A percentile compares a stretch with the other conserved stretches of the same genome.
Conservation (phyloP, 2,329 filamentous ascomycete genomes). For the Aspergillaceae sp. region DNA sequence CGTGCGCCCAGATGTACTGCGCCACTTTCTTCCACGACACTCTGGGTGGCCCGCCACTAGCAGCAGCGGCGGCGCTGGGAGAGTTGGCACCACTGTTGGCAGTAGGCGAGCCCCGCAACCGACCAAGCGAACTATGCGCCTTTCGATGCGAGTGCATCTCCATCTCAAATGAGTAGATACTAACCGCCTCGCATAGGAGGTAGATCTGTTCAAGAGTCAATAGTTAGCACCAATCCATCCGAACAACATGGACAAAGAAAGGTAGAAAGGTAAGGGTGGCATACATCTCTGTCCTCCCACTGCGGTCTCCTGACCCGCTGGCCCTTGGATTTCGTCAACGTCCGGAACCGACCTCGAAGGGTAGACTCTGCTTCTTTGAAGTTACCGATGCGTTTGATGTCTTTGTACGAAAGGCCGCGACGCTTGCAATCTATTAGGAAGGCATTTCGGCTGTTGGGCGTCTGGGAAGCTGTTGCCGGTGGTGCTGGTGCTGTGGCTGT, state of each 20-base stretch:
- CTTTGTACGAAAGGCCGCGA: slow-evolving; percentile 38
- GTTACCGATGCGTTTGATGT: slow-evolving; percentile 36
- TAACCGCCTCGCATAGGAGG: slow-evolving; percentile 34
- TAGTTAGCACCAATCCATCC: no score
- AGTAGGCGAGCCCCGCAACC: background rate
- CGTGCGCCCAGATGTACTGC: slow-evolving; percentile 44
- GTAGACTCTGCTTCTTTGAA: slow-evolving; percentile 43
- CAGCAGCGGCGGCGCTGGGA: slow-evolving; percentile 1
- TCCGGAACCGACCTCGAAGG: slow-evolving; percentile 39
- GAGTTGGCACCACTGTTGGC: background rate
- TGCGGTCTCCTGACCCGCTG: slow-evolving; percentile 38
- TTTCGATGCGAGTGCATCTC: background rate
- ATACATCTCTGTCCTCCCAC: slow-evolving; percentile 38
- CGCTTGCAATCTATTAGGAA: slow-evolving; percentile 35
- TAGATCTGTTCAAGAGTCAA: slow-evolving; percentile 20
- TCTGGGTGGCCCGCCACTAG: slow-evolving; percentile 26
- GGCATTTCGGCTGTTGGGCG: slow-evolving; percentile 23
- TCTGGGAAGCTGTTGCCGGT: background rate
- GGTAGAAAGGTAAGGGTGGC: slow-evolving; percentile 7
- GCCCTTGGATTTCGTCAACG: slow-evolving; percentile 38
- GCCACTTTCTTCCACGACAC: slow-evolving; percentile 53
- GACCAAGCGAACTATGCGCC: slow-evolving; percentile 2
- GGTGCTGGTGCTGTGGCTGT: background rate
- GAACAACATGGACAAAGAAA: no score
- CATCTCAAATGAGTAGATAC: slow-evolving; percentile 14